Conservation (phyloP, 2,329 filamentous ascomycete genomes). For the Neonectria sp. region DNA sequence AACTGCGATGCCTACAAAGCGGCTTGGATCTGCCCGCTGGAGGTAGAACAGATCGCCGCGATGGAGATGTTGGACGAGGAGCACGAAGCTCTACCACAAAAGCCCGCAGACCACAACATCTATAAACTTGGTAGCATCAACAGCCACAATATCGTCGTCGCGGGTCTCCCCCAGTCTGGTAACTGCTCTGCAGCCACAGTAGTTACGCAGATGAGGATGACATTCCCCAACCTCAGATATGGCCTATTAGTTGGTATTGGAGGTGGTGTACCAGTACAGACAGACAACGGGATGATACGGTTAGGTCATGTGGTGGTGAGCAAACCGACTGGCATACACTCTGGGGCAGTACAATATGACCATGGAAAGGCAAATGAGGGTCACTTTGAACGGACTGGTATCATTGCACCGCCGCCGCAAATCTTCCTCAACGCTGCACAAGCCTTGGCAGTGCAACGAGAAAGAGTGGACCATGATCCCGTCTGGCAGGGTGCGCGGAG, state of each 20-base stretch:
- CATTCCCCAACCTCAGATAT: slow-evolving; percentile 49
- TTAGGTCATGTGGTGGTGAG: slow-evolving; percentile 45
- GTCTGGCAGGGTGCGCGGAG: slow-evolving; percentile 23
- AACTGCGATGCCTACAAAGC: slow-evolving; percentile 37
- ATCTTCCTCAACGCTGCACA: slow-evolving; percentile 36
- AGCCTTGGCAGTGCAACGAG: slow-evolving; percentile 21
- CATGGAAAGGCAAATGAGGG: slow-evolving; percentile 36
- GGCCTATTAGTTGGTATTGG: slow-evolving; percentile 45
- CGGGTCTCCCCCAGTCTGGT: slow-evolving; percentile 51
- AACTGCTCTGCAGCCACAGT: slow-evolving; percentile 50
- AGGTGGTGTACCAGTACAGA: slow-evolving; percentile 37
- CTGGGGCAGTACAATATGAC: slow-evolving; percentile 39
- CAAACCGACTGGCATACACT: slow-evolving; percentile 31
- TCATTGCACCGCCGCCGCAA: slow-evolving; percentile 28
- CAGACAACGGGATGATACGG: slow-evolving; percentile 39
- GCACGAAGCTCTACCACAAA: slow-evolving; percentile 32
- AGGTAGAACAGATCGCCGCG: slow-evolving; percentile 46
- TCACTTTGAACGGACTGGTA: slow-evolving; percentile 37
- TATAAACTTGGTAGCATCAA: slow-evolving; percentile 51
- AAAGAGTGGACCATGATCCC: slow-evolving; percentile 18
- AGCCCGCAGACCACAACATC: slow-evolving; percentile 29
- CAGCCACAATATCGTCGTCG: slow-evolving; percentile 52
- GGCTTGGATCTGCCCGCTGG: slow-evolving; percentile 50
- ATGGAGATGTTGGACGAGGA: slow-evolving; percentile 46
- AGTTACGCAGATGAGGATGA: slow-evolving; percentile 51